These are phyloP conservation scores for Lactifluus volemus DNA, from an alignment of 768 basidiomycete genomes.

Conservation along the genomic window DNA sequence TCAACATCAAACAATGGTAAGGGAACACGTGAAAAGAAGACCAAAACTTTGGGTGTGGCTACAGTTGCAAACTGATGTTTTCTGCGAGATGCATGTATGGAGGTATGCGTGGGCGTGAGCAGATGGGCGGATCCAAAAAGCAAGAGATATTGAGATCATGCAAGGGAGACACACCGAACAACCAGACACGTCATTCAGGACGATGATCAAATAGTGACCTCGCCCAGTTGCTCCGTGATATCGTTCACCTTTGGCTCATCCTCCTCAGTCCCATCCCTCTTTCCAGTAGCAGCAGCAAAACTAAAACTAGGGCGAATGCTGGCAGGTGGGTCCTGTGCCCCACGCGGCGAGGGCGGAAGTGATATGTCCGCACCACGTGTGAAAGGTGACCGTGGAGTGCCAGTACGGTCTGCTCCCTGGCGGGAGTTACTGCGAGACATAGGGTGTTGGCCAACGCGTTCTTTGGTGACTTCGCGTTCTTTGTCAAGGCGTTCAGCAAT, in stretches of 20 bases:
- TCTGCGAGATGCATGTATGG: constrained; percentile 13
- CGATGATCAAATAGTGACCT: constrained; percentile 28
- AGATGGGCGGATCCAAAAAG: constrained; percentile 15
- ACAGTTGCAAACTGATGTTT: constrained; percentile 9
- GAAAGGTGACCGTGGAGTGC: constrained; percentile 22
- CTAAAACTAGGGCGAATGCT: constrained; percentile 67
- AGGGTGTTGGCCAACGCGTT: constrained; percentile 28
- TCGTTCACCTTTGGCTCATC: constrained; percentile 19
- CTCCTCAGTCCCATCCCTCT: constrained; percentile 30
- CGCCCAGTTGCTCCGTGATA: constrained; percentile 28
- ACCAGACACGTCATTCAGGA: not conserved
- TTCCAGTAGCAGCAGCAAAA: constrained; percentile 67
- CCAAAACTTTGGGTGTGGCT: not conserved
- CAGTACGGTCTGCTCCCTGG: constrained; percentile 25
- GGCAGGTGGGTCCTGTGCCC: constrained; percentile 26
- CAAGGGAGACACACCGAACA: constrained; percentile 2
- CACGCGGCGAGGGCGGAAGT: constrained; percentile 17
- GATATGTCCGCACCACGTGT: constrained; percentile 10
- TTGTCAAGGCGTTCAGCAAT: constrained; percentile 63
- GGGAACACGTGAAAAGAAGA: not conserved
- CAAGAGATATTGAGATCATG: constrained; percentile 15
- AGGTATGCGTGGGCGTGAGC: constrained; percentile 18
- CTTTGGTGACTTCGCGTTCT: constrained; percentile 41
- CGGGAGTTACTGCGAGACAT: constrained; percentile 40
- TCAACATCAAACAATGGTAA: constrained; percentile 9